These are phyloP conservation scores for Verticillium alfalfae DNA, from an alignment of 2,329 filamentous ascomycete species.

Conservation along the genomic window DNA sequence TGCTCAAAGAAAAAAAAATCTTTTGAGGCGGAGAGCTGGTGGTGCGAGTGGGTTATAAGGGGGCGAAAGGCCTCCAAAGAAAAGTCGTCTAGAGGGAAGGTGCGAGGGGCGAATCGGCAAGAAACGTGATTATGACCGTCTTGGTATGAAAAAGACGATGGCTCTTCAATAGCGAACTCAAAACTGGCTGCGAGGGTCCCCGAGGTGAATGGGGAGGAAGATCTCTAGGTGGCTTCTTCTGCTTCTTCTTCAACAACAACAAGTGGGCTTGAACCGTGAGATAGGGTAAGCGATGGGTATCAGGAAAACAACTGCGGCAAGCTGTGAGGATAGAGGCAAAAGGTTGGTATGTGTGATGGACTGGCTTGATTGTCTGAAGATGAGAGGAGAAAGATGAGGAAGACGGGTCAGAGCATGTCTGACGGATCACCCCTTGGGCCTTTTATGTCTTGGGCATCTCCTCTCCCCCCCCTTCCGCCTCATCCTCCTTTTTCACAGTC, in stretches of 20 bases:
- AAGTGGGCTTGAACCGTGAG: neutral
- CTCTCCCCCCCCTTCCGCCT: neutral
- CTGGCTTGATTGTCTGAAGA: neutral
- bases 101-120: neutral
- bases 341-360: neutral
- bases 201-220: neutral
- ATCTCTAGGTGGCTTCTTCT: neutral
- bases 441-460: neutral
- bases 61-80: neutral
- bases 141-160: neutral
- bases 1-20: neutral
- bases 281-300: neutral
- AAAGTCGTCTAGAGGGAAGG: neutral
- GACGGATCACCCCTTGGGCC: neutral
- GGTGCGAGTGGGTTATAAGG: neutral
- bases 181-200: neutral
- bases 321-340: neutral
- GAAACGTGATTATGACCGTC: neutral
- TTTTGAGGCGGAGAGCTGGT: neutral
- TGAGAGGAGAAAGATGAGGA: conserved; percentile 11
- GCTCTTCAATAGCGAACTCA: neutral
- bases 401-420: conserved; percentile 7
- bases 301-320: neutral
- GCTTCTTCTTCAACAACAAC: neutral
- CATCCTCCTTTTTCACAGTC: neutral